Percentiles rank a stretch among this genome's conserved stretches.
Evolutionary conservation across 1,139 yeast species (phyloP).

Genomic region (Yamadazyma trypodendri): DNA sequence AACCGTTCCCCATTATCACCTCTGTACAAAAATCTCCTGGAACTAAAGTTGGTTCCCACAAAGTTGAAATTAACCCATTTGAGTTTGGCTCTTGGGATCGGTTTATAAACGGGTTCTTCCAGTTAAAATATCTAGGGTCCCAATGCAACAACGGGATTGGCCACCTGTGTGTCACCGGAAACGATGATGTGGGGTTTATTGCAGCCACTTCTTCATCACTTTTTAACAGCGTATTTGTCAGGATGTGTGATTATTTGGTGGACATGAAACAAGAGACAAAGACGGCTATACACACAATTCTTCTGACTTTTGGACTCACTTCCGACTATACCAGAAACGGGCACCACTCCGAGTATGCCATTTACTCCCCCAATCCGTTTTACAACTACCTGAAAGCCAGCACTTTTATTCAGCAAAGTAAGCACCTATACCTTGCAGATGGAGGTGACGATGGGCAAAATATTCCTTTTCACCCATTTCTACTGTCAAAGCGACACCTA

Average conservation of each 20-base stretch:
- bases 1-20: constrained; percentile 45
- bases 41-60: constrained; percentile 20
- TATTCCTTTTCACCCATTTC: constrained; percentile 40
- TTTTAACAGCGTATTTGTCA: constrained; percentile 55
- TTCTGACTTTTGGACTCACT: constrained; percentile 49
- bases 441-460: constrained; percentile 50
- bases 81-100: constrained; percentile 73
- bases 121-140: constrained; percentile 56
- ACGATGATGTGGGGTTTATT: constrained; percentile 72
- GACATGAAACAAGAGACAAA: constrained; percentile 37
- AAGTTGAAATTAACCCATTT: constrained; percentile 60
- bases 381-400: constrained; percentile 25
- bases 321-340: constrained; percentile 18
- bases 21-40: constrained; percentile 34
- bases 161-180: constrained; percentile 51
- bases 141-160: constrained; percentile 15
- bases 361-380: constrained; percentile 78
- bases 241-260: constrained; percentile 44
- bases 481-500: constrained; percentile 27
- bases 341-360: constrained; percentile 63
- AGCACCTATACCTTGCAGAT: constrained; percentile 36
- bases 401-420: constrained; percentile 13
- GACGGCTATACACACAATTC: constrained; percentile 41
- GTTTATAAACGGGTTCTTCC: constrained; percentile 48
- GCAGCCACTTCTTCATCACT: constrained; percentile 73